phyloP scores from a whole-genome alignment of 768 basidiomycete species.

The Tricholoma sp. region DNA sequence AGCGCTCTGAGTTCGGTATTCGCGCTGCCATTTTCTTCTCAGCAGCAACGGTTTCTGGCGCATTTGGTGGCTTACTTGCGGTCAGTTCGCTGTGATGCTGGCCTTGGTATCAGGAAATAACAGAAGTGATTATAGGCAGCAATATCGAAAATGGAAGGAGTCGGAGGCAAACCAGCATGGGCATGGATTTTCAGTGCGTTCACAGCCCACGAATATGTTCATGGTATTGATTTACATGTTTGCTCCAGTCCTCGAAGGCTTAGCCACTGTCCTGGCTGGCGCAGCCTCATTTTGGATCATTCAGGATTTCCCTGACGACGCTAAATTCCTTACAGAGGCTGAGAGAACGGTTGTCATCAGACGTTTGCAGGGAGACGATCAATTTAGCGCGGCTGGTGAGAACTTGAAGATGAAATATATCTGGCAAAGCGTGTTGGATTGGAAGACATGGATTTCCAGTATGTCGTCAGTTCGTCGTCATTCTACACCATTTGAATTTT shows the following conservation, averaged over 20 bases:
- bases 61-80: slow-evolving; percentile 73
- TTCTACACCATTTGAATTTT: neutral
- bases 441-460: slow-evolving; percentile 68
- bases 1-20: slow-evolving; percentile 73
- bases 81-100: slow-evolving; percentile 35
- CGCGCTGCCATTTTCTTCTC: slow-evolving; percentile 66
- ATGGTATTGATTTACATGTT: neutral
- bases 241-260: slow-evolving; percentile 51
- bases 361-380: slow-evolving; percentile 59
- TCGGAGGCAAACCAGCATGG: slow-evolving; percentile 62
- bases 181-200: slow-evolving; percentile 66
- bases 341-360: slow-evolving; percentile 65
- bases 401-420: slow-evolving; percentile 53
- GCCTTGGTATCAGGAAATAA: neutral
- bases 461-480: slow-evolving; percentile 12
- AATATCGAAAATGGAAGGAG: slow-evolving; percentile 67
- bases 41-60: slow-evolving; percentile 77
- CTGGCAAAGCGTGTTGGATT: slow-evolving; percentile 53
- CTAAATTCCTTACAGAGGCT: slow-evolving; percentile 67
- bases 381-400: slow-evolving; percentile 73
- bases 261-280: slow-evolving; percentile 64
- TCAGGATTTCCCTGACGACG: slow-evolving; percentile 80
- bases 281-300: slow-evolving; percentile 67
- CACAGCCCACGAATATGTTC: neutral
- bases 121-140: slow-evolving; percentile 36